phyloP scores from a whole-genome alignment of 176 grass and related monocot species.

The Avena eriantha region DNA sequence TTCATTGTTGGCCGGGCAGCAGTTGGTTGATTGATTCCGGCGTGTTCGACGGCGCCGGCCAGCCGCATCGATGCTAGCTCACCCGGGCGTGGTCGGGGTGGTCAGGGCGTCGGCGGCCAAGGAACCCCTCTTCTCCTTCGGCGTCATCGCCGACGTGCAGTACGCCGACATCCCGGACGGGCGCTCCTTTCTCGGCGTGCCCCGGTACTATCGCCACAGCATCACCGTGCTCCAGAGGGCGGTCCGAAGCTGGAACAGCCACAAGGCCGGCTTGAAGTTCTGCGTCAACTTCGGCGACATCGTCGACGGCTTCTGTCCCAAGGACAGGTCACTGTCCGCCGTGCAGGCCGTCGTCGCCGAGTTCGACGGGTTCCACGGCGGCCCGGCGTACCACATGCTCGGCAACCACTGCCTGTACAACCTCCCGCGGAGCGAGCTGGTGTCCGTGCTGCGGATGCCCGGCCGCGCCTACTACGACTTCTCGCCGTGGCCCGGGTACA shows the following conservation, averaged over 20 bases:
- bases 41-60: conserved; percentile 3
- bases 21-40: neutral
- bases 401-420: conserved; percentile 96
- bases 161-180: conserved; percentile 90
- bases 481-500: conserved; percentile 60
- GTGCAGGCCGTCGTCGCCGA: conserved; percentile 61
- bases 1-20: neutral
- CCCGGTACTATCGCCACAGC: conserved; percentile 85
- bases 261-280: conserved; percentile 51
- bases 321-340: conserved; percentile 42
- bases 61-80: conserved; percentile 37
- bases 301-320: conserved; percentile 81
- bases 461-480: conserved; percentile 72
- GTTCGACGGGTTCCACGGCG: conserved; percentile 70
- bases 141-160: conserved; percentile 80
- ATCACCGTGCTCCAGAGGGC: conserved; percentile 73
- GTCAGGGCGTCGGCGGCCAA: neutral
- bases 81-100: neutral
- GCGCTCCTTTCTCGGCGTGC: conserved; percentile 67
- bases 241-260: conserved; percentile 64
- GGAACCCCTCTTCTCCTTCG: conserved; percentile 76
- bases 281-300: conserved; percentile 87
- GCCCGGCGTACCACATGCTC: conserved; percentile 84
- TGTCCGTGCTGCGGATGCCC: conserved; percentile 60
- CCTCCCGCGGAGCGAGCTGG: conserved; percentile 62